Percentiles rank a stretch among this genome's conserved stretches.
Evolutionary conservation across 371 early-diverging fungal species (phyloP).

Genomic region (Mucor irregularis): DNA sequence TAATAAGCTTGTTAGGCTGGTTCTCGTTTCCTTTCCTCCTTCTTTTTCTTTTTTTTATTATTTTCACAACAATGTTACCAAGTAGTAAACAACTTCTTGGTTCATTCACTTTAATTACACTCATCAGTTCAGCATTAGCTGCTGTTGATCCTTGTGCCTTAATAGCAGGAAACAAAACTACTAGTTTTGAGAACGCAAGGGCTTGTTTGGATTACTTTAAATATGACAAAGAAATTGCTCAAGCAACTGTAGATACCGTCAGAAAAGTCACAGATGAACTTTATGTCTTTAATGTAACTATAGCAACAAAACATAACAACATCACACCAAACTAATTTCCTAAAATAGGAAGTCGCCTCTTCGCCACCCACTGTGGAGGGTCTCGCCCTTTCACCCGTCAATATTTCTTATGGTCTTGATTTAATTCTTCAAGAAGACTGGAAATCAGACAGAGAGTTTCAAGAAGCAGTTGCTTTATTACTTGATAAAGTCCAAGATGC

Average conservation of each 20-base stretch:
- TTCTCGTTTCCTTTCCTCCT: neutral
- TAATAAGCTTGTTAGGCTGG: neutral
- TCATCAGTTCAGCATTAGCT: neutral
- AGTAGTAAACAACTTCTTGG: constrained; percentile 2
- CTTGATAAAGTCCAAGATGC: constrained; percentile 55
- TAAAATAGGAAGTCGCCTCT: constrained; percentile 45
- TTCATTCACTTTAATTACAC: neutral
- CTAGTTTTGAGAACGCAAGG: constrained; percentile 45
- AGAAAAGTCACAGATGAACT: constrained; percentile 47
- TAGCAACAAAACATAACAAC: neutral
- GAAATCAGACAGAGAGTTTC: constrained; percentile 49
- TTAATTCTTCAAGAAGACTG: constrained; percentile 46
- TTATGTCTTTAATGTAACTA: constrained; percentile 51
- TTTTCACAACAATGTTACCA: constrained; percentile 6
- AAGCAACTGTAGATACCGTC: constrained; percentile 46
- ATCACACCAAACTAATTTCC: neutral
- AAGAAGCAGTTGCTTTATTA: constrained; percentile 48
- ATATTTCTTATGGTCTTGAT: constrained; percentile 43
- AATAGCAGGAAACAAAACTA: constrained; percentile 45
- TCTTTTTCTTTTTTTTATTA: neutral
- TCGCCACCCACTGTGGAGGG: constrained; percentile 43
- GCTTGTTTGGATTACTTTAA: constrained; percentile 53
- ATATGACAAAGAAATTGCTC: constrained; percentile 40
- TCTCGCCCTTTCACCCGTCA: constrained; percentile 41
- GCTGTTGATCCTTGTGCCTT: constrained; percentile 43